Base-by-base conservation (phyloP, 176 grass and related monocot species). In the Alopecurus myosuroides region DNA sequence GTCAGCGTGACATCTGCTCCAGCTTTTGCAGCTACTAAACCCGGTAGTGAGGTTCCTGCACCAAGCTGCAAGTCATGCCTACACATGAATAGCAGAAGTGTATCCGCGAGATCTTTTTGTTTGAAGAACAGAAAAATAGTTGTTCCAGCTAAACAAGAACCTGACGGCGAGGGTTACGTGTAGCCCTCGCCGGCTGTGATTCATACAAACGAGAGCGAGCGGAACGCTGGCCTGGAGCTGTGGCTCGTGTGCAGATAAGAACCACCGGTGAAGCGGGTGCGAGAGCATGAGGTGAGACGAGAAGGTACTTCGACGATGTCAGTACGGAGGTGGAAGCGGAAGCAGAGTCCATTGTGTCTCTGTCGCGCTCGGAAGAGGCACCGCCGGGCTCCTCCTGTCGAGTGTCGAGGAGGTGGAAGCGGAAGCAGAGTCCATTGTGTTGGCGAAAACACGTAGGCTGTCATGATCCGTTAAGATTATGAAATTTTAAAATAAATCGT, bases 21-120 rank as follows among this genome's bases (percentile, higher is more conserved):
- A 77, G 91, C 79, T 64, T 95, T 98, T 29, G 95, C 87, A 67
- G 95, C 93, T 84, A 95, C 93, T 78, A 98, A 77, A 11, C 95
- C 92, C 4, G 92, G 95, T 31, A 93, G 73, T 31, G 95, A 98
- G 19, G 92, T 98, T 22, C 92, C 95, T 13, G 90, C 90, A 55
- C 95, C 91, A 56, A 98, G 77, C 89, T 98, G 75, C 4, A 89
- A 62, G 46, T 68, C 30, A 1, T n/a, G n/a, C n/a, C n/a, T 1
- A 52, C 5, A 22, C 29, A 0, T 7, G 55, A 70, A 89, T 81
- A 70, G 77, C 9, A 85, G 15, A 9, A 34, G 45, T 0, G 5
- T 30, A 65, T 25, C 7, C 11, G 25, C 11, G 5, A 42, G 26
- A 40, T 61, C 7, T 12, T n/a, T n/a, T 72, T 5, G 4, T 6